phyloP scores from a whole-genome alignment of 108 stramenopile genomes.

The Cyclotella baltica region DNA sequence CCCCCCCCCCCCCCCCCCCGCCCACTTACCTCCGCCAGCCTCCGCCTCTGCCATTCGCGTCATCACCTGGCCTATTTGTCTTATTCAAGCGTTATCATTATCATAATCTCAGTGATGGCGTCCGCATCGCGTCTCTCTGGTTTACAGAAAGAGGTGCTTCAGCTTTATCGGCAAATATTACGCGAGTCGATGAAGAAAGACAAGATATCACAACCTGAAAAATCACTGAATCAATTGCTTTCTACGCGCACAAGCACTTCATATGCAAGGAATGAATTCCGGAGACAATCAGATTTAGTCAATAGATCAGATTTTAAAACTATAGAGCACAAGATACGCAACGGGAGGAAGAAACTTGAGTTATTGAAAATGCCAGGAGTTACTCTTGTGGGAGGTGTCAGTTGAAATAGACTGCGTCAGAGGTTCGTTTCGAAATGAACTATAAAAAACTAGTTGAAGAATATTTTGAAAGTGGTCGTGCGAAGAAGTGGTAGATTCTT shows the following conservation, averaged over 20 bases:
- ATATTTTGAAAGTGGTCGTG: not conserved
- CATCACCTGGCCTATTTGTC: too few species aligned
- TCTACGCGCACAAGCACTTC: slow-evolving; percentile 39
- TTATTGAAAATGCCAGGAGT: slow-evolving; percentile 88
- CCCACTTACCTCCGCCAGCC: too few species aligned
- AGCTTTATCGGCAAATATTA: slow-evolving; percentile 73
- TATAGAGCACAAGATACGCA: slow-evolving; percentile 82
- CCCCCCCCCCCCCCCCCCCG: too few species aligned
- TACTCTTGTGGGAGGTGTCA: slow-evolving; percentile 58
- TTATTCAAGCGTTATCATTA: not conserved
- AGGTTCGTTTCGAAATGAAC: not conserved
- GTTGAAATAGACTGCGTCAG: not conserved
- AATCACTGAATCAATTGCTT: not conserved
- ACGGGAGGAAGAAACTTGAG: slow-evolving; percentile 83
- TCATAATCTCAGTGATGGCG: not conserved
- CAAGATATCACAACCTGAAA: slow-evolving; percentile 22
- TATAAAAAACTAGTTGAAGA: not conserved
- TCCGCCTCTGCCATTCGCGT: too few species aligned
- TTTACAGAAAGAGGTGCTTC: slow-evolving; percentile 81
- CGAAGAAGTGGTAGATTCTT: too few species aligned
- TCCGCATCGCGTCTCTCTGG: slow-evolving; percentile 61
- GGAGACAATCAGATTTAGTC: slow-evolving; percentile 58
- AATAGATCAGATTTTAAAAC: slow-evolving; percentile 74
- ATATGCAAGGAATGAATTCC: slow-evolving; percentile 75
- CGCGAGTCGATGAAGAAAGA: slow-evolving; percentile 82